phyloP scores from a whole-genome alignment of 129 eudicot genomes.

The Lactuca sativa region DNA sequence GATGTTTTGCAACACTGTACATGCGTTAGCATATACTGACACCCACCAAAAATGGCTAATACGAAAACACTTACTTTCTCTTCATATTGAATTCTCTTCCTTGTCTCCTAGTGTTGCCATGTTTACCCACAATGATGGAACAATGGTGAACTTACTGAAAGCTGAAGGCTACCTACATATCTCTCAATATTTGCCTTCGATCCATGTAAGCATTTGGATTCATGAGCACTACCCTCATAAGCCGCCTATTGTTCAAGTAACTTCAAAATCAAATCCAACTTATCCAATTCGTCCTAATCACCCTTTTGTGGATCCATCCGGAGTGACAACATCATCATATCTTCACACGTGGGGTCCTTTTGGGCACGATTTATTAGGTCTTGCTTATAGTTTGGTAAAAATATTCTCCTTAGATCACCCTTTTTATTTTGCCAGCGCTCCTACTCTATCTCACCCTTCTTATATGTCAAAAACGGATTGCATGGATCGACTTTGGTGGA shows the following conservation, averaged over 20 bases:
- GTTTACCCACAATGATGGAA: slow-evolving; percentile 58
- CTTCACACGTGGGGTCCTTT: slow-evolving; percentile 45
- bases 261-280: slow-evolving; percentile 22
- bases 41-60: slow-evolving; percentile 68
- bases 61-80: slow-evolving; percentile 50
- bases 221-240: slow-evolving; percentile 57
- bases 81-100: slow-evolving; percentile 44
- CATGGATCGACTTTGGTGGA: slow-evolving; percentile 50
- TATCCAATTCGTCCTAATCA: slow-evolving; percentile 37
- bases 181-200: slow-evolving; percentile 32
- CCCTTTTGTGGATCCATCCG: slow-evolving; percentile 59
- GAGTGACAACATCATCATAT: slow-evolving; percentile 43
- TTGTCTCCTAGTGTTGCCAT: slow-evolving; percentile 35
- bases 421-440: slow-evolving; percentile 15
- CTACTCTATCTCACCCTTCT: slow-evolving; percentile 34
- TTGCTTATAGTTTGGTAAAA: slow-evolving; percentile 41
- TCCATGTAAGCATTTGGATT: slow-evolving; percentile 53
- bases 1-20: slow-evolving; percentile 38
- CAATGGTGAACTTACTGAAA: slow-evolving; percentile 39
- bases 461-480: slow-evolving; percentile 50
- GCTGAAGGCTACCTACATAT: slow-evolving; percentile 41
- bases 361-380: slow-evolving; percentile 40
- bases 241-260: slow-evolving; percentile 51
- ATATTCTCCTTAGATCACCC: slow-evolving; percentile 59
- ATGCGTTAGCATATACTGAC: slow-evolving; percentile 48